Evolutionary conservation across 352 stramenopile species (phyloP), one percentile per base, ranked within the genome.

Genomic region (Pilasporangium apinafurcum): DNA sequence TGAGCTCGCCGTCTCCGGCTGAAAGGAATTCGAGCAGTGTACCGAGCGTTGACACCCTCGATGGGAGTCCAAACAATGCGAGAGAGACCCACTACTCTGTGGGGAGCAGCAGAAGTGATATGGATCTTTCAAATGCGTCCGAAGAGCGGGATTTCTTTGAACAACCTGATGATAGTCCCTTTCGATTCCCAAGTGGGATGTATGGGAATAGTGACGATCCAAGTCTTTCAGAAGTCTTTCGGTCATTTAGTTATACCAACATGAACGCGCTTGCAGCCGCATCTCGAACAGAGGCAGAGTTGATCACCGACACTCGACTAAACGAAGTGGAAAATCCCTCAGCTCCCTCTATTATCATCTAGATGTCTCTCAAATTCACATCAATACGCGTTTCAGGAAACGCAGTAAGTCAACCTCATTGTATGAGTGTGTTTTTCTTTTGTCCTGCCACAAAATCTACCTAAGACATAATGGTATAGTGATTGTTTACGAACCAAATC

Each of bases 181-280:
- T 62, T 44, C 58, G 64, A 21, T 85, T 88, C 22, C 73, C 76
- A 22, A 83, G 73, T 53, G 76, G 68, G 13, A 86, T 84, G 76
- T 84, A 86, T 49, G 65, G 64, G 34, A 66, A 41, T 14, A 42
- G 33, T 0, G 62, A 71, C 13, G 65, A 83, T 14, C 42, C 53
- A 5, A 65, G 47, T 30, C 46, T 77, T 13, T 59, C 56, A 3
- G 70, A 87, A 50, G 65, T 61, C 2, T 93, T 93, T 49, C 73
- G 65, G 21, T 84, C 65, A 18, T 92, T 93, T 44, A 90, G 77
- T 57, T 90, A 83, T 46, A 93, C 77, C 25, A 93, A 93, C 59
- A 92, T 90, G 75, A 90, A 82, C 17, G 82, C 82, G 14, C 59
- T 93, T 14, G 77, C 71, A 8, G 77, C 82, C 5, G 79, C 82